A percentile compares a stretch with the other conserved stretches of the same genome.
phyloP scores from a whole-genome alignment of 805 yeast genomes.

The Starmerella sirachaensis region DNA sequence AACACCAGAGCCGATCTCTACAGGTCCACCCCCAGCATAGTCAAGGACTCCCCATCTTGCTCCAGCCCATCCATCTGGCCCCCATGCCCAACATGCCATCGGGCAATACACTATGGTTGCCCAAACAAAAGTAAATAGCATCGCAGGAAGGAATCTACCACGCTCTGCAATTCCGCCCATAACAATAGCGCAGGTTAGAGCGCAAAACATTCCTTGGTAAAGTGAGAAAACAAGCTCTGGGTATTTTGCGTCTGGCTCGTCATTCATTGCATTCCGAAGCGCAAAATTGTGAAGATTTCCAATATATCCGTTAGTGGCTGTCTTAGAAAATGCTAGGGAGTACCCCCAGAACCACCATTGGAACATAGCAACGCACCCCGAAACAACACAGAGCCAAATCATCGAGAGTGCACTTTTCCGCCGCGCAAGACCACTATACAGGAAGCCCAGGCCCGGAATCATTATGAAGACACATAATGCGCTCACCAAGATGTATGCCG shows the following conservation, averaged over 20 bases:
- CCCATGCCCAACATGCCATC: constrained; percentile 94
- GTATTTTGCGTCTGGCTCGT: constrained; percentile 35
- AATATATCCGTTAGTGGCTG: constrained; percentile 72
- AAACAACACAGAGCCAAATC: constrained; percentile 68
- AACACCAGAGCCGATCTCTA: constrained; percentile 83
- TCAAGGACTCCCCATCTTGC: constrained; percentile 82
- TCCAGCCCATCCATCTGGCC: constrained; percentile 80
- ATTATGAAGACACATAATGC: constrained; percentile 60
- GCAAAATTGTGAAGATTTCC: constrained; percentile 82
- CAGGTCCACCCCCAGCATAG: constrained; percentile 98
- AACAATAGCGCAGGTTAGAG: constrained; percentile 83
- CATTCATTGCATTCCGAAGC: constrained; percentile 53
- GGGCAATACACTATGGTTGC: constrained; percentile 89
- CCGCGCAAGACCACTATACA: constrained; percentile 83
- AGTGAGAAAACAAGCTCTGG: constrained; percentile 79
- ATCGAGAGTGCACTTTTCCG: constrained; percentile 80
- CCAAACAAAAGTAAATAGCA: constrained; percentile 76
- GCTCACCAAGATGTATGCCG: constrained; percentile 29
- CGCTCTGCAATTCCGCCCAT: constrained; percentile 92
- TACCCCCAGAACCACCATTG: constrained; percentile 99
- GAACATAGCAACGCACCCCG: constrained; percentile 60
- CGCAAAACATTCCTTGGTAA: constrained; percentile 82
- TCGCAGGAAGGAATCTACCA: constrained; percentile 74
- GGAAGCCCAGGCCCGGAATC: constrained; percentile 90
- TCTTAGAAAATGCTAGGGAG: constrained; percentile 72